Evolutionary conservation across 768 basidiomycete genomes (phyloP).

Genomic region (Hortiboletus flavorubellus): DNA sequence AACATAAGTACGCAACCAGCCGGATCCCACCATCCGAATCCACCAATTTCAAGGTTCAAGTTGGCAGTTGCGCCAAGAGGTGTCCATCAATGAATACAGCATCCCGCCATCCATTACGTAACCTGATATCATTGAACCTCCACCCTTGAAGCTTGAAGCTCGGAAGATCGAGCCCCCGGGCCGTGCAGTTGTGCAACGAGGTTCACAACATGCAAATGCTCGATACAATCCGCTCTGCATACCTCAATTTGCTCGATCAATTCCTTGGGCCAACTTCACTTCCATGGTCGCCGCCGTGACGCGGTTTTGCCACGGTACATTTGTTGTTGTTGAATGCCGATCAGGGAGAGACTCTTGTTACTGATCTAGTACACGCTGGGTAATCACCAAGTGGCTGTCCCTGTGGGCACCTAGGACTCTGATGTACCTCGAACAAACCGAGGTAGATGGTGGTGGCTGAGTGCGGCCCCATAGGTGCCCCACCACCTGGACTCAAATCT

Average conservation of each 20-base stretch:
- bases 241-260: no score
- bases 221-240: no score
- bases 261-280: background rate
- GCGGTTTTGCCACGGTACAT: background rate
- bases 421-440: background rate
- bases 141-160: no score
- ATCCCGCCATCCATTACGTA: constrained; percentile 15
- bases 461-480: background rate
- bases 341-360: background rate
- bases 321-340: constrained; percentile 1
- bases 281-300: constrained; percentile 7
- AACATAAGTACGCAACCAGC: background rate
- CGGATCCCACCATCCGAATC: background rate
- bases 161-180: background rate
- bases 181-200: constrained; percentile 9
- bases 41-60: background rate
- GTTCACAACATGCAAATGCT: background rate
- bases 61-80: constrained; percentile 3
- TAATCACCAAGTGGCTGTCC: background rate
- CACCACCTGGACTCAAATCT: background rate
- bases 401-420: background rate
- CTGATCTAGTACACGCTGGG: constrained; percentile 10
- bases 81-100: constrained; percentile 13
- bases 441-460: background rate
- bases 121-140: background rate